Conservation (phyloP, 2,329 filamentous ascomycete species). For the Xylariales sp. region DNA sequence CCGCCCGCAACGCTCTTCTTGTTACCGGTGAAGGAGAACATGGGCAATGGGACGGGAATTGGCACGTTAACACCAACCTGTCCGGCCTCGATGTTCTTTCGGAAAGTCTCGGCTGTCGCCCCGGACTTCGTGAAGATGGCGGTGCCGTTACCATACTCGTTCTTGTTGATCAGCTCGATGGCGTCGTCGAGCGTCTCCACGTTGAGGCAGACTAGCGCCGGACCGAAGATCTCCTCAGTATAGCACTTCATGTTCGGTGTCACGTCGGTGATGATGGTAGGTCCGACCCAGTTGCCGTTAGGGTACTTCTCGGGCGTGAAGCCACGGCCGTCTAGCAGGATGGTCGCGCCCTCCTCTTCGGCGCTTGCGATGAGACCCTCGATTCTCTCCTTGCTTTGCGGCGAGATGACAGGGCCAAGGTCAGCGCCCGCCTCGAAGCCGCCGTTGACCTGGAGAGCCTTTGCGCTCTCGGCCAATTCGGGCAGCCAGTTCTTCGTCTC, state of each 20-base stretch:
- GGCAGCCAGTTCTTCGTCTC: conserved; percentile 79
- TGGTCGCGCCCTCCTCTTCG: conserved; percentile 74
- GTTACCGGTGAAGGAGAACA: conserved; percentile 70
- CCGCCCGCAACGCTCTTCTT: conserved; percentile 92
- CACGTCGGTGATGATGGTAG: conserved; percentile 78
- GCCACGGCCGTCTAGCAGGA: conserved; percentile 76
- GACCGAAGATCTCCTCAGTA: conserved; percentile 80
- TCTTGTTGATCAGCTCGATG: conserved; percentile 75
- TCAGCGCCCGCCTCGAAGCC: conserved; percentile 79
- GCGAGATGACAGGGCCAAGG: conserved; percentile 76
- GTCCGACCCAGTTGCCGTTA: conserved; percentile 79
- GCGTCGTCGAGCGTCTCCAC: conserved; percentile 75
- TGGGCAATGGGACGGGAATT: conserved; percentile 66
- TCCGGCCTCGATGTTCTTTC: conserved; percentile 75
- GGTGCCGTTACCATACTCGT: conserved; percentile 82
- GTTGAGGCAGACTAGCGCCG: conserved; percentile 76
- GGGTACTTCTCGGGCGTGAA: conserved; percentile 74
- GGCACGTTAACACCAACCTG: conserved; percentile 85
- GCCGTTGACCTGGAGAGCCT: conserved; percentile 68
- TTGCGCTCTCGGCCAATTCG: conserved; percentile 73
- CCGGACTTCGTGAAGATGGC: conserved; percentile 81
- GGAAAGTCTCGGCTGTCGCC: conserved; percentile 72
- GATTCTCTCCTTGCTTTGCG: conserved; percentile 73
- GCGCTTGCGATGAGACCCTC: conserved; percentile 71
- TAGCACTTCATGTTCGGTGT: conserved; percentile 80